Percentiles rank a stretch among this genome's conserved stretches.
Evolutionary conservation across 345 rosid genomes (phyloP).

Genomic region (Syzygium aqueum): DNA sequence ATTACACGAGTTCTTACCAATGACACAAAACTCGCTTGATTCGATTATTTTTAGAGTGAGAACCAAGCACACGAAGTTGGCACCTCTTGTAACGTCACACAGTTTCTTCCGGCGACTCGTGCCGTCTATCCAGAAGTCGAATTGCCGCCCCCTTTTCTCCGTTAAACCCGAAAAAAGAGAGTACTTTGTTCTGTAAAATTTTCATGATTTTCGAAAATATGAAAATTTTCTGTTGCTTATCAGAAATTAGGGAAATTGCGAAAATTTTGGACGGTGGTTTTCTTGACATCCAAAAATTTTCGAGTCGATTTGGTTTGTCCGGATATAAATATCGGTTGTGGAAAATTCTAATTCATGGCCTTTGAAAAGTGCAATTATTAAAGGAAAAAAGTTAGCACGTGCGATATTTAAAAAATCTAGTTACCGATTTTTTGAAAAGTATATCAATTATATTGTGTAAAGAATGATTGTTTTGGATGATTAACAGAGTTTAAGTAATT

Average conservation of each 20-base stretch:
- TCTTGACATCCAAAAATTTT: not conserved
- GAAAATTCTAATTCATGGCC: not conserved
- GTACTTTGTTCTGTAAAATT: too few species aligned
- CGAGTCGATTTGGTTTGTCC: accelerated
- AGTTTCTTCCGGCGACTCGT: not conserved
- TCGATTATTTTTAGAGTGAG: too few species aligned
- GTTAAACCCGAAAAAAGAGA: too few species aligned
- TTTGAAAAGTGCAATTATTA: not conserved
- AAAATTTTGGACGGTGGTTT: not conserved
- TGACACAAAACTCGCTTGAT: too few species aligned
- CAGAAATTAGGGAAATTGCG: not conserved
- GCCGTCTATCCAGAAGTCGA: too few species aligned
- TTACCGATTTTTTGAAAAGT: not conserved
- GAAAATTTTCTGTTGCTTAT: too few species aligned
- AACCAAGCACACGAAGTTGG: not conserved
- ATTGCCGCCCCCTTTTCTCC: too few species aligned
- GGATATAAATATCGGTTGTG: not conserved
- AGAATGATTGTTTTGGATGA: not conserved
- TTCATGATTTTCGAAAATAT: too few species aligned
- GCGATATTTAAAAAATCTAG: not conserved
- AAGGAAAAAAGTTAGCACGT: not conserved
- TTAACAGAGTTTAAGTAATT: too few species aligned
- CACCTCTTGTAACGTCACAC: not conserved
- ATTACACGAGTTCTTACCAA: too few species aligned
- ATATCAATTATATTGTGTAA: not conserved